These are phyloP conservation scores for Trypanosoma lewisi DNA, from an alignment of 208 protist species.

Conservation along the genomic window DNA sequence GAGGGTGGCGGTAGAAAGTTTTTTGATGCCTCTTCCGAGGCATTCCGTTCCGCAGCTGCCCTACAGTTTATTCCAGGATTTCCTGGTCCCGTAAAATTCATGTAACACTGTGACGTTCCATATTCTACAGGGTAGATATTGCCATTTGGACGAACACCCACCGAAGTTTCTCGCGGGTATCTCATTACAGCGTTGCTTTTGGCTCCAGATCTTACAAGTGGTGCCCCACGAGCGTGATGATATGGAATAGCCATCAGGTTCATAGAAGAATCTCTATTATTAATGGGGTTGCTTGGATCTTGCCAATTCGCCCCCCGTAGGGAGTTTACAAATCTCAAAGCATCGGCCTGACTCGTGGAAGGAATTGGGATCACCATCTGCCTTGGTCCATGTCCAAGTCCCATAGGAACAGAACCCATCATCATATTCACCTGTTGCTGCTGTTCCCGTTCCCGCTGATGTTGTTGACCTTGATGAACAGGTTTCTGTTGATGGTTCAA, in stretches of 20 bases:
- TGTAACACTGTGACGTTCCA: constrained; percentile 3
- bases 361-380: not conserved
- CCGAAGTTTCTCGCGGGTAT: not conserved
- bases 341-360: not conserved
- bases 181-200: not conserved
- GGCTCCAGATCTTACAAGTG: constrained; percentile 7
- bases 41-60: not conserved
- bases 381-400: not conserved
- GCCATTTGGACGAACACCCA: not conserved
- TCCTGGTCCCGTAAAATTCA: not conserved
- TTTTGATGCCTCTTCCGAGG: constrained; percentile 1
- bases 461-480: constrained; percentile 3
- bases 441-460: constrained; percentile 5
- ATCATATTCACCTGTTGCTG: constrained; percentile 11
- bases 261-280: constrained; percentile 11
- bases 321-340: not conserved
- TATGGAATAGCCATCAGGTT: not conserved
- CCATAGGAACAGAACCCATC: not conserved
- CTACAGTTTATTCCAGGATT: not conserved
- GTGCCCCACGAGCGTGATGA: constrained; percentile 8
- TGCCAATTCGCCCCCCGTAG: not conserved
- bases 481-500: constrained; percentile 4
- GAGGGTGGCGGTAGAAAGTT: not conserved
- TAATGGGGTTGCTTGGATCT: not conserved
- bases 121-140: not conserved